Evolutionary conservation across 805 yeast genomes (phyloP), one percentile per base, ranked within the genome.

Genomic region (Lipomyces sp.): DNA sequence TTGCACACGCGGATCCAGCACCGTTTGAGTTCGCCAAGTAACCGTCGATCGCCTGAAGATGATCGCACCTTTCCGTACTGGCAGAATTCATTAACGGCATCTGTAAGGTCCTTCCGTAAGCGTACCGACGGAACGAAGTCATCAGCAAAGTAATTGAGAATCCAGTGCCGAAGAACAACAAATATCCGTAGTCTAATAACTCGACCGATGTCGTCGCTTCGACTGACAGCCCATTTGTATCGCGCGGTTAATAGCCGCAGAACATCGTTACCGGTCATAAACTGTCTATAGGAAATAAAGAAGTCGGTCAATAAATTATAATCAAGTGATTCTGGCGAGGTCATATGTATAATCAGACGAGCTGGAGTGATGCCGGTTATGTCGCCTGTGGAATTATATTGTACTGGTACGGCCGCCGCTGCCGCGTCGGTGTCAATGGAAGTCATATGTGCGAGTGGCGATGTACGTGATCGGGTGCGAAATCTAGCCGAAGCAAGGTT

Each of bases 151-250:
- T 90, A 93, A 77, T 93, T 94, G 66, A 90, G 78, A 24, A 94
- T 76, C 97, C 98, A 94, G 79, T 91, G 97, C 73, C 98, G 85
- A 54, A 95, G 72, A 35, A 90, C 87, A 34, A 91, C 97, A 79
- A 93, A 94, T 0, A 96, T 88, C 73, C 98, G 82, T 48, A 93
- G 83, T 11, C 90, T 80, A 1, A 89, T 87, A 56, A 89, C 80
- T 66, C 87, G 84, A 1, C 96, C 96, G 2, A 83, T 74, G 66
- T 81, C 82, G 53, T 73, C 67, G 10, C 78, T 73, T 29, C 74
- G 74, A 29, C 82, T 83, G 33, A 90, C 77, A 32, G 92, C 85
- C 97, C 97, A 91, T 10, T 85, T 81, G 48, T 92, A 79, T 61
- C 98, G 81, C 32, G 87, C 81, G 32, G 88, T 74, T 42, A 93